These are phyloP conservation scores for Helianthus tuberosus DNA, from an alignment of 129 eudicot genomes.

Conservation along the genomic window DNA sequence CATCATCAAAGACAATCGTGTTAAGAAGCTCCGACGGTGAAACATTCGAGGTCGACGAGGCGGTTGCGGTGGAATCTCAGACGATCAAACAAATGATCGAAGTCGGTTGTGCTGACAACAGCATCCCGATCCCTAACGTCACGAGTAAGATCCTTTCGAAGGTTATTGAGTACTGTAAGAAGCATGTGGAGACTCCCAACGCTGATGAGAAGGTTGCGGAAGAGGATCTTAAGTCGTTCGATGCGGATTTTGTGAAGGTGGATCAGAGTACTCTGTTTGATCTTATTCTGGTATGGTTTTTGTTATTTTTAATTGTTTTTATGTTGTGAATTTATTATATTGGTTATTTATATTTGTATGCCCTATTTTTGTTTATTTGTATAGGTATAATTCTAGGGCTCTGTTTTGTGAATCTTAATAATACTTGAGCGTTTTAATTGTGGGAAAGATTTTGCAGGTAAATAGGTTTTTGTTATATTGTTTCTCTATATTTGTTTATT, in stretches of 20 bases:
- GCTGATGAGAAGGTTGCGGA: constrained; percentile 45
- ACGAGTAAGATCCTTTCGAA: constrained; percentile 62
- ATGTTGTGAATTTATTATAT: background rate
- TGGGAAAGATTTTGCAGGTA: constrained; percentile 1
- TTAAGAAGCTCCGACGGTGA: constrained; percentile 64
- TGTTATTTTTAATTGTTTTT: background rate
- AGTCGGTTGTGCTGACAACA: constrained; percentile 54
- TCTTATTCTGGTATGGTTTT: constrained; percentile 56
- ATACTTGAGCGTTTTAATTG: background rate
- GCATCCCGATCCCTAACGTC: constrained; percentile 67
- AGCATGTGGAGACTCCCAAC: constrained; percentile 55
- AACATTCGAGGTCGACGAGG: constrained; percentile 63
- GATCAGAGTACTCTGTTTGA: constrained; percentile 69
- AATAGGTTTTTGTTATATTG: background rate
- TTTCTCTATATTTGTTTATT: no score
- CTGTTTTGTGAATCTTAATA: background rate
- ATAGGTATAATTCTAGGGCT: background rate
- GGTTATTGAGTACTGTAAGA: constrained; percentile 81
- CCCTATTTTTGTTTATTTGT: background rate
- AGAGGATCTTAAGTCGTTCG: constrained; percentile 60
- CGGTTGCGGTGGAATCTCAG: constrained; percentile 62
- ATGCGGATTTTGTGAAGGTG: constrained; percentile 65
- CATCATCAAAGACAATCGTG: constrained; percentile 44
- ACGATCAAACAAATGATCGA: constrained; percentile 68
- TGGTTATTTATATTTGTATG: background rate